A percentile compares a stretch with the other conserved stretches of the same genome.
These are phyloP conservation scores for Boletus mariae DNA, from an alignment of 1,284 basidiomycete species.

Conservation along the genomic window DNA sequence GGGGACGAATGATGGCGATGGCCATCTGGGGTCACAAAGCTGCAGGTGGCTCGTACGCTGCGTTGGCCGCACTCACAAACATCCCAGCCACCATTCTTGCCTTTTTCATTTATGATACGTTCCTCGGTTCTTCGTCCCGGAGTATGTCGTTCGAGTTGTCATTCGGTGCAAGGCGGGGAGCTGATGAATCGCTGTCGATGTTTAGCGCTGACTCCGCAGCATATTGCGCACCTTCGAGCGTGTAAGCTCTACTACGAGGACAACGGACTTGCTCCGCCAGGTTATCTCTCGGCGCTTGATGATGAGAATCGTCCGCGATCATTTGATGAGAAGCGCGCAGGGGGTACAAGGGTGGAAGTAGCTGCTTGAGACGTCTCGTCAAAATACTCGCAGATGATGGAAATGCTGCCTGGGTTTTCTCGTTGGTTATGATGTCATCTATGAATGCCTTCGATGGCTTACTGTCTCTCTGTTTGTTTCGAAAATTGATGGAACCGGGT, in stretches of 20 bases:
- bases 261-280: slow-evolving; percentile 20
- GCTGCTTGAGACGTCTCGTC: too few species aligned
- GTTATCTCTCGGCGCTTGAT: slow-evolving; percentile 17
- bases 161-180: not conserved
- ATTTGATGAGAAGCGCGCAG: slow-evolving; percentile 12
- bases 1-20: slow-evolving; percentile 55
- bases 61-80: slow-evolving; percentile 61
- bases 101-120: slow-evolving; percentile 48
- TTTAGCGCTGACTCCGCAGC: slow-evolving; percentile 25
- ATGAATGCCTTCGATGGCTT: too few species aligned
- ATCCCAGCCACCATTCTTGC: slow-evolving; percentile 58
- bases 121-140: slow-evolving; percentile 37
- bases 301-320: slow-evolving; percentile 9
- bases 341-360: not conserved
- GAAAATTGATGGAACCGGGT: too few species aligned
- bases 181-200: slow-evolving; percentile 10
- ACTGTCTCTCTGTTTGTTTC: too few species aligned
- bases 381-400: too few species aligned
- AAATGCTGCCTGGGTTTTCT: too few species aligned
- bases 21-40: slow-evolving; percentile 57
- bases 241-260: slow-evolving; percentile 28
- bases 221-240: slow-evolving; percentile 21
- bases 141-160: slow-evolving; percentile 22
- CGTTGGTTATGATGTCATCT: too few species aligned
- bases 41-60: slow-evolving; percentile 56